These are phyloP conservation scores for Cyberlindnera xishuangbannaensis DNA, from an alignment of 805 yeast genomes.

Conservation along the genomic window DNA sequence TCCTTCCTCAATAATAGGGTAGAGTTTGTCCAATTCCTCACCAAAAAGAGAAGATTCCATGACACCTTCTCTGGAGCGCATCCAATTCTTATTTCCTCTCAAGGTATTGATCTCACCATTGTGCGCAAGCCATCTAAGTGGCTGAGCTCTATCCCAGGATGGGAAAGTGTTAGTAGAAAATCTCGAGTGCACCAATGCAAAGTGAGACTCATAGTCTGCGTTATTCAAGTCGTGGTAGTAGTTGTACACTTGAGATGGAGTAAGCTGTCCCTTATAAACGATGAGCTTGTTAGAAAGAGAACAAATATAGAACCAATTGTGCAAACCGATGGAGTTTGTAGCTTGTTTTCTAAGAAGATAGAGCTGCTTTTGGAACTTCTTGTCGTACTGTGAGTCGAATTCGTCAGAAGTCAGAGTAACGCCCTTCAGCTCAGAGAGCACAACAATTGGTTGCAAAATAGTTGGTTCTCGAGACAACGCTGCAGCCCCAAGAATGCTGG, in stretches of 20 bases:
- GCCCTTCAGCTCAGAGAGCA: slow-evolving; percentile 48
- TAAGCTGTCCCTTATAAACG: slow-evolving; percentile 96
- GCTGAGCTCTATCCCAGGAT: slow-evolving; percentile 99
- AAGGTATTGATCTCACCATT: slow-evolving; percentile 97
- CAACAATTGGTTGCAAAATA: slow-evolving; percentile 89
- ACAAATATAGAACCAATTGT: slow-evolving; percentile 97
- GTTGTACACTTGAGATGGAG: slow-evolving; percentile 92
- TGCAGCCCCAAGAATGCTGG: slow-evolving; percentile 92
- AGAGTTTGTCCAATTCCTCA: slow-evolving; percentile 83
- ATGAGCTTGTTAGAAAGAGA: slow-evolving; percentile 84
- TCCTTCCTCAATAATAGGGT: slow-evolving; percentile 96
- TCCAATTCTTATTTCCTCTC: slow-evolving; percentile 98
- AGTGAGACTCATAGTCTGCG: slow-evolving; percentile 89
- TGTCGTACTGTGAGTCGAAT: slow-evolving; percentile 50
- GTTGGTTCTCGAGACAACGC: slow-evolving; percentile 90
- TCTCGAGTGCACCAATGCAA: slow-evolving; percentile 94
- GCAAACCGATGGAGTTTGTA: slow-evolving; percentile 85
- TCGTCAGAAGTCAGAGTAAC: slow-evolving; percentile 38
- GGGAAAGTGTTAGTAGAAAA: slow-evolving; percentile 98
- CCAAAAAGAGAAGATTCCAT: slow-evolving; percentile 86
- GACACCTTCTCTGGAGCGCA: slow-evolving; percentile 97
- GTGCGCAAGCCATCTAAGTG: slow-evolving; percentile 95
- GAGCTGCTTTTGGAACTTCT: slow-evolving; percentile 73
- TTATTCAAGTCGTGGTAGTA: slow-evolving; percentile 91
- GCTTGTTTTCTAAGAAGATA: slow-evolving; percentile 86